These are phyloP conservation scores for Rubia yunnanensis DNA, from an alignment of 257 asterid genomes.

Conservation along the genomic window DNA sequence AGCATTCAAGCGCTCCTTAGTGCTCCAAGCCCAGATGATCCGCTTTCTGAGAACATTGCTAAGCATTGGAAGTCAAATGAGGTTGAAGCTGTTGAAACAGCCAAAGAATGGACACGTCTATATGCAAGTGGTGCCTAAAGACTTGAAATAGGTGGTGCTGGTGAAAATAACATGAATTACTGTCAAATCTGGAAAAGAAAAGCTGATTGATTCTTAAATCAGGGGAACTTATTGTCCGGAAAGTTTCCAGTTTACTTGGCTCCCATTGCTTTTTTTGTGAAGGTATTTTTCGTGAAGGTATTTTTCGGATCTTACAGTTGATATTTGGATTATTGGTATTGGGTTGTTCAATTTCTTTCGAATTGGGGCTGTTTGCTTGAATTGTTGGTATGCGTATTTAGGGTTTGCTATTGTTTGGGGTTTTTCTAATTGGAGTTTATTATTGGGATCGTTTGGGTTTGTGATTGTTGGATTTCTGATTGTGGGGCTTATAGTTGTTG, in stretches of 20 bases:
- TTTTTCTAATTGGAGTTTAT: too few relatives aligned
- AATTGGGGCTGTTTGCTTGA: too few relatives aligned
- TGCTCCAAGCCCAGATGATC: constrained; percentile 98
- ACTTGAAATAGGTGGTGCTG: constrained; percentile 8
- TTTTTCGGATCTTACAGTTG: too few relatives aligned
- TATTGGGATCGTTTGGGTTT: too few relatives aligned
- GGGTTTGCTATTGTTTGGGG: too few relatives aligned
- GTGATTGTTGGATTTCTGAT: too few relatives aligned
- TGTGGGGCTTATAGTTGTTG: too few relatives aligned
- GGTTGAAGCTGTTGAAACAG: constrained; percentile 98
- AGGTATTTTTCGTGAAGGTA: too few relatives aligned
- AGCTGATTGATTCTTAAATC: constrained; percentile 33
- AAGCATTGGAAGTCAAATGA: constrained; percentile 98
- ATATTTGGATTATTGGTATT: too few relatives aligned
- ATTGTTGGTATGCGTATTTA: too few relatives aligned
- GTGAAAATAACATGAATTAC: constrained; percentile 18
- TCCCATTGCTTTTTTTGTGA: constrained; percentile 18
- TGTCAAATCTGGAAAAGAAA: constrained; percentile 21
- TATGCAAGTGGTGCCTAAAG: constrained; percentile 87
- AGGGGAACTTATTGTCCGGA: constrained; percentile 14
- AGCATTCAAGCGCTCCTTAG: constrained; percentile 99
- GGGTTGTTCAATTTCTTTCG: too few relatives aligned
- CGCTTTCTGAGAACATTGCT: constrained; percentile 97
- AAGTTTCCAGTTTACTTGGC: constrained; percentile 18
- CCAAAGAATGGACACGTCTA: constrained; percentile 89